Evolutionary conservation across 2,329 filamentous ascomycete species (phyloP).

Genomic region (Arthrobotrys sinensis): DNA sequence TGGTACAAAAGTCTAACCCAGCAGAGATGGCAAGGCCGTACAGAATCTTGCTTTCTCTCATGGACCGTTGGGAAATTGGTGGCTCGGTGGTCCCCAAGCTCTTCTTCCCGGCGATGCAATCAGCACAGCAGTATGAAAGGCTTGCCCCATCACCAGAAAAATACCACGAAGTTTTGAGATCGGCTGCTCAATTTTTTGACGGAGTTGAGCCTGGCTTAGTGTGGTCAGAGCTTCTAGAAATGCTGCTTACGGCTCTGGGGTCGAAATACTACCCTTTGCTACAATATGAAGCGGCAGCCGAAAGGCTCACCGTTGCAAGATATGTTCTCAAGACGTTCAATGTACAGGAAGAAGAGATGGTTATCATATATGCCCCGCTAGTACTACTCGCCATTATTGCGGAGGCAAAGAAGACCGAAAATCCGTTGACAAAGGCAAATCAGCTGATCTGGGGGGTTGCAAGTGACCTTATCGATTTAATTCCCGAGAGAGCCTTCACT

Average conservation of each 20-base stretch:
- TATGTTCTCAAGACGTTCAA: slow-evolving; percentile 94
- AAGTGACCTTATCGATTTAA: slow-evolving; percentile 71
- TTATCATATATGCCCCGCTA: slow-evolving; percentile 85
- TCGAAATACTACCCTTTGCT: slow-evolving; percentile 71
- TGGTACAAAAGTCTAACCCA: slow-evolving; percentile 72
- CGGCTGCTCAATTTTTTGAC: slow-evolving; percentile 96
- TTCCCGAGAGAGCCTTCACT: slow-evolving; percentile 77
- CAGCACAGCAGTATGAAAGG: slow-evolving; percentile 81
- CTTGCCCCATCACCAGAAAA: slow-evolving; percentile 77
- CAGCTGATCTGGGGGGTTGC: slow-evolving; percentile 73
- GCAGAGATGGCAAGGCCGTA: slow-evolving; percentile 86
- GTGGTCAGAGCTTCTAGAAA: slow-evolving; percentile 83
- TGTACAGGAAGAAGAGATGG: slow-evolving; percentile 95
- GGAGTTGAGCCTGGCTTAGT: slow-evolving; percentile 95
- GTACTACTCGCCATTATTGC: slow-evolving; percentile 77
- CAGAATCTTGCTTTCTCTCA: slow-evolving; percentile 91
- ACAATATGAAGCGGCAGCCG: slow-evolving; percentile 69
- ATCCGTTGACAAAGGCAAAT: slow-evolving; percentile 66
- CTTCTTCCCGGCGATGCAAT: slow-evolving; percentile 87
- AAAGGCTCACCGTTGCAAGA: slow-evolving; percentile 70
- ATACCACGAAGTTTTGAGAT: slow-evolving; percentile 88
- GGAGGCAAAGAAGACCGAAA: slow-evolving; percentile 65
- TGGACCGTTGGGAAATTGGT: slow-evolving; percentile 99
- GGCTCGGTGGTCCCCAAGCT: slow-evolving; percentile 88
- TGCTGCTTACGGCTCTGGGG: slow-evolving; percentile 72